These are phyloP conservation scores for Schizonepeta tenuifolia DNA, from an alignment of 257 asterid species.

Conservation along the genomic window DNA sequence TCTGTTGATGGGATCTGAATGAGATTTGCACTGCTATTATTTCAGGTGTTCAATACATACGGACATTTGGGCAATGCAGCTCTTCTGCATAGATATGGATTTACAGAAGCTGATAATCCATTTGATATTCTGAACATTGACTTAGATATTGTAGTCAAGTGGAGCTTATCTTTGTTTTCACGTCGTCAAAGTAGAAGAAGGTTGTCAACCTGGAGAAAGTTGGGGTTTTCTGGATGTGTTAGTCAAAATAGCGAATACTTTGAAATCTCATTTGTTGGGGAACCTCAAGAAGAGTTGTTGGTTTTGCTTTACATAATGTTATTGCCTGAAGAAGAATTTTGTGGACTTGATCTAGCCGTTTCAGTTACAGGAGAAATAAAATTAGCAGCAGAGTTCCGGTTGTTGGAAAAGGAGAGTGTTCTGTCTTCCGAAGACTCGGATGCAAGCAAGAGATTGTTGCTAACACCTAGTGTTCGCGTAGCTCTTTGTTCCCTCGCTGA, in stretches of 20 bases:
- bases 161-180: slow-evolving; percentile 78
- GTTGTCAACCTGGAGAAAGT: slow-evolving; percentile 72
- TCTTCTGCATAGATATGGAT: slow-evolving; percentile 93
- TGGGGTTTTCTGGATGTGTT: slow-evolving; percentile 65
- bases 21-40: slow-evolving; percentile 13
- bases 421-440: slow-evolving; percentile 39
- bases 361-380: slow-evolving; percentile 35
- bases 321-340: slow-evolving; percentile 60
- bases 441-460: slow-evolving; percentile 49
- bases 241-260: slow-evolving; percentile 77
- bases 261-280: slow-evolving; percentile 76
- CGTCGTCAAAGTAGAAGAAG: slow-evolving; percentile 68
- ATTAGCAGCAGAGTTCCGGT: slow-evolving; percentile 24
- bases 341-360: slow-evolving; percentile 50
- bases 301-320: slow-evolving; percentile 67
- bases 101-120: slow-evolving; percentile 82
- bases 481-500: slow-evolving; percentile 75
- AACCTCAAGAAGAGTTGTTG: slow-evolving; percentile 78
- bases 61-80: slow-evolving; percentile 91
- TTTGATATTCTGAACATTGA: slow-evolving; percentile 83
- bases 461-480: slow-evolving; percentile 50
- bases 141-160: slow-evolving; percentile 67
- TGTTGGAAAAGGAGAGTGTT: slow-evolving; percentile 37
- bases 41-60: slow-evolving; percentile 88
- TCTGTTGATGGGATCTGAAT: slow-evolving; percentile 5